A percentile compares a stretch with the other conserved stretches of the same genome.
Evolutionary conservation across 2,329 filamentous ascomycete species (phyloP).

Genomic region (Zasmidium cellare): DNA sequence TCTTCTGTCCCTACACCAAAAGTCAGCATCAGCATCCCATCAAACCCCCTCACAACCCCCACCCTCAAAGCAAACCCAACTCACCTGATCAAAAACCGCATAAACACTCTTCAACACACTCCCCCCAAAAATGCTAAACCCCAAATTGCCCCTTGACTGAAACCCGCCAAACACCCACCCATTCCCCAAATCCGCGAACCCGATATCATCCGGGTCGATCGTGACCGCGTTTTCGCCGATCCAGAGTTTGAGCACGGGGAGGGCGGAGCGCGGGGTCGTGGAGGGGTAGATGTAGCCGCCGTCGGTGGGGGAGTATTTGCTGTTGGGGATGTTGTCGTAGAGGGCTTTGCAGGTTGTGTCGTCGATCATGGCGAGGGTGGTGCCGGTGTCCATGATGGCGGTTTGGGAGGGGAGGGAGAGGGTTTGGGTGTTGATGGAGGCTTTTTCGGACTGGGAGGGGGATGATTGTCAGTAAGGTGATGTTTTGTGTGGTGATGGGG

Average conservation of each 20-base stretch:
- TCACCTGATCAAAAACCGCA: constrained; percentile 62
- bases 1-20: constrained; percentile 46
- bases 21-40: background rate
- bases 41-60: too few relatives aligned
- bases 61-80: too few relatives aligned
- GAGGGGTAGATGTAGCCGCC: constrained; percentile 64
- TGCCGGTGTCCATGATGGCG: constrained; percentile 72
- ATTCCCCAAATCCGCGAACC: constrained; percentile 57
- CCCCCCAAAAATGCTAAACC: constrained; percentile 65
- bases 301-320: constrained; percentile 40
- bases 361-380: constrained; percentile 65
- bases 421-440: constrained; percentile 58
- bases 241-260: constrained; percentile 64
- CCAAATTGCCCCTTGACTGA: constrained; percentile 60
- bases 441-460: constrained; percentile 17
- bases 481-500: constrained; percentile 57
- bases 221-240: constrained; percentile 62
- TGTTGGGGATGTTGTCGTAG: constrained; percentile 67
- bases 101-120: constrained; percentile 66
- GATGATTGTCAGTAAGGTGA: background rate
- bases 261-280: constrained; percentile 49
- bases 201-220: constrained; percentile 64
- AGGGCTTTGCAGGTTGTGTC: constrained; percentile 53
- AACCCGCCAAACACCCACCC: constrained; percentile 64
- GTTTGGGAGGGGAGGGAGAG: constrained; percentile 57